Percentiles rank a stretch among this genome's conserved stretches.
Conservation (phyloP, 768 basidiomycete species). For the Baorangia bicolor region DNA sequence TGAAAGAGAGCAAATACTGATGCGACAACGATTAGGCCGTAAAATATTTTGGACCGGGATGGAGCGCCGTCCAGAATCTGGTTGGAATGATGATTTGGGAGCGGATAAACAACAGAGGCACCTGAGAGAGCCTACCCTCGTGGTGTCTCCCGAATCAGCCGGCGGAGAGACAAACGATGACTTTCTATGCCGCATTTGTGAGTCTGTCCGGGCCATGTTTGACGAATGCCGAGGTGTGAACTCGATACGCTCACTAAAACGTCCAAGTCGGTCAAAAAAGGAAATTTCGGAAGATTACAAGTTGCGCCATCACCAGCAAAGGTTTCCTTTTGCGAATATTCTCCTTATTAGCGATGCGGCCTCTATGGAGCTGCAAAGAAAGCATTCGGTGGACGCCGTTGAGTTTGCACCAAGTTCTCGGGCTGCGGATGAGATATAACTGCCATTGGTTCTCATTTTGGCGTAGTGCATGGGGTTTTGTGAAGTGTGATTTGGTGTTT, state of each 20-base stretch:
- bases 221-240: neutral
- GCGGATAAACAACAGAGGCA: neutral
- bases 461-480: neutral
- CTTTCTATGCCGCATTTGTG: conserved; percentile 27
- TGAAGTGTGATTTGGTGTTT: no score
- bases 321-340: conserved; percentile 1
- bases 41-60: conserved; percentile 9
- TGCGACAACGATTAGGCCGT: conserved; percentile 3
- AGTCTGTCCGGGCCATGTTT: neutral
- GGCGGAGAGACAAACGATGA: neutral
- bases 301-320: neutral
- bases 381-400: neutral
- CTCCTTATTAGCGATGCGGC: no score
- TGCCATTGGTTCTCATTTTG: conserved; percentile 5
- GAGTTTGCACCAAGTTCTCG: neutral
- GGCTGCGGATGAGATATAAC: conserved; percentile 9
- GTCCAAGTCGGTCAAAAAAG: no score
- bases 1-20: conserved; percentile 18
- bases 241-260: no score
- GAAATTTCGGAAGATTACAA: conserved; percentile 11
- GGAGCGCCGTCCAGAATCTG: conserved; percentile 1
- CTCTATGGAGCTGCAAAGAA: neutral
- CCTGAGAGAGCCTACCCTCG: conserved; percentile 3
- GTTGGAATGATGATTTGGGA: neutral
- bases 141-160: neutral